Conservation (phyloP, 2,329 filamentous ascomycete species). For the Trichoderma citrinoviride region DNA sequence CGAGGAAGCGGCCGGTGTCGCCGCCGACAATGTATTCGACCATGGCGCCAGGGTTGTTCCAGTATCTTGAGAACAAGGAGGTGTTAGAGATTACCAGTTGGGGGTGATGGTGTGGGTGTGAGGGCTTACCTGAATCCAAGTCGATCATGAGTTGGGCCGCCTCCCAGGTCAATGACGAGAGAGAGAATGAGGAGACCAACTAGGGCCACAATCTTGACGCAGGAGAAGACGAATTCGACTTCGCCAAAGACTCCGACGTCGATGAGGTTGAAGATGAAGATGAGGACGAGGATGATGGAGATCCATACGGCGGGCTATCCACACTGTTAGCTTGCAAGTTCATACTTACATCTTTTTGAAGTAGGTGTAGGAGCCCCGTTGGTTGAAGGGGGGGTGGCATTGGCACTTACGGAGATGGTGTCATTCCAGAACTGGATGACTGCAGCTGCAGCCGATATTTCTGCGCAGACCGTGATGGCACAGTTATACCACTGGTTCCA, state of each 20-base stretch:
- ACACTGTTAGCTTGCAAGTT: not conserved
- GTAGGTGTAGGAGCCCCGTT: not conserved
- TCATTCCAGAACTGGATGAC: constrained; percentile 46
- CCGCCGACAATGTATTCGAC: constrained; percentile 42
- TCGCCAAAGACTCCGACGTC: constrained; percentile 45
- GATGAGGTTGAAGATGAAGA: constrained; percentile 47
- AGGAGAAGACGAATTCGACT: constrained; percentile 57
- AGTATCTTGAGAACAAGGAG: constrained; percentile 52
- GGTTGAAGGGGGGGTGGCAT: not conserved
- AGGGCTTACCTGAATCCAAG: constrained; percentile 52
- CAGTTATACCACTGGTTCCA: constrained; percentile 52
- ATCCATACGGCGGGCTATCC: constrained; percentile 48
- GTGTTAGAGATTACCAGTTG: no score
- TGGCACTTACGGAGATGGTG: constrained; percentile 28
- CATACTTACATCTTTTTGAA: not conserved
- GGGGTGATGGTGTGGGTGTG: not conserved
- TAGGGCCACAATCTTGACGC: constrained; percentile 46
- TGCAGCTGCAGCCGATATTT: constrained; percentile 45
- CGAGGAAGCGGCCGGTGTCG: constrained; percentile 59
- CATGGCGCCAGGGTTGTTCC: constrained; percentile 39
- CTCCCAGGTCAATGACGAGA: constrained; percentile 66
- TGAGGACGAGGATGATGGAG: constrained; percentile 45
- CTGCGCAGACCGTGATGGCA: constrained; percentile 45
- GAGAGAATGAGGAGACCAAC: constrained; percentile 60
- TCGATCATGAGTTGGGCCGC: constrained; percentile 60